Percentiles rank a stretch among this genome's conserved stretches.
These are phyloP conservation scores for Pelargonium nanum DNA, from an alignment of 345 rosid genomes.

Conservation along the genomic window DNA sequence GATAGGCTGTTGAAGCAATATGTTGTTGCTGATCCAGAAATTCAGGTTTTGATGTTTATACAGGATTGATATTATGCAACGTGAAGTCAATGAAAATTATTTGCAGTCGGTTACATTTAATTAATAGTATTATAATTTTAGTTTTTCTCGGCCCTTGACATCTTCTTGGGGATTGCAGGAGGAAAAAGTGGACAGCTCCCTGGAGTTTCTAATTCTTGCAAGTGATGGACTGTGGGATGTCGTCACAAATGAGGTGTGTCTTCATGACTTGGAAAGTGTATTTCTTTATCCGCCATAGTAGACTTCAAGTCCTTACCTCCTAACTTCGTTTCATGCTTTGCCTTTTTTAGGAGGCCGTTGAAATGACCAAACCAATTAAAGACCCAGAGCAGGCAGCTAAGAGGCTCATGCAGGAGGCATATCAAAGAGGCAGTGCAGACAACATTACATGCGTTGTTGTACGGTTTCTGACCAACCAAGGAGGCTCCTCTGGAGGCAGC, in stretches of 20 bases:
- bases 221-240: constrained; percentile 64
- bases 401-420: constrained; percentile 81
- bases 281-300: too few species aligned
- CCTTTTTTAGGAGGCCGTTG: constrained; percentile 68
- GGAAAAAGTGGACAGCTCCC: constrained; percentile 29
- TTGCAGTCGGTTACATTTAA: too few species aligned
- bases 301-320: too few species aligned
- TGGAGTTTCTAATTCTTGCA: constrained; percentile 47
- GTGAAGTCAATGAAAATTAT: neutral
- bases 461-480: constrained; percentile 59
- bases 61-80: too few species aligned
- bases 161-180: constrained; percentile 24
- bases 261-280: neutral
- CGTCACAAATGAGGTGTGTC: constrained; percentile 35
- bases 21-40: constrained; percentile 64
- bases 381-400: constrained; percentile 92
- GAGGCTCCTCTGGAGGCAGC: constrained; percentile 17
- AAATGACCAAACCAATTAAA: constrained; percentile 57
- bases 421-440: constrained; percentile 93
- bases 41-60: constrained; percentile 27
- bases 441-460: constrained; percentile 93
- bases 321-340: too few species aligned
- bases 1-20: constrained; percentile 44
- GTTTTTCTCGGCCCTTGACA: neutral
- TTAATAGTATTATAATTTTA: neutral